Evolutionary conservation across 2,329 filamentous ascomycete genomes (phyloP), one percentile per base, ranked within the genome.

Genomic region (Arthroderma uncinatum): DNA sequence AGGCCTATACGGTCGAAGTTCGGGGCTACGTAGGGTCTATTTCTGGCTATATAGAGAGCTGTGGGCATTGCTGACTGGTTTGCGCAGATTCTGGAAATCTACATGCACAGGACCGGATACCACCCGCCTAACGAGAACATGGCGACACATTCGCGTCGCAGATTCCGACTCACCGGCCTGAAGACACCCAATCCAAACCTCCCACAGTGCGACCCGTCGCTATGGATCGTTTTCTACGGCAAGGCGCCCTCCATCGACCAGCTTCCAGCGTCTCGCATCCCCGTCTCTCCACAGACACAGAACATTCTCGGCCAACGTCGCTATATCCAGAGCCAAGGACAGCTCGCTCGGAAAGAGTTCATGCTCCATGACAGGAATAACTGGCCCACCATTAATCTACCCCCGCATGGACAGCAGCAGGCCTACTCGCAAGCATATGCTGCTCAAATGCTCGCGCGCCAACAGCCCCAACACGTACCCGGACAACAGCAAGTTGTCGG

Each of bases 161-260:
- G 92, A 62, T 97, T 95, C 74, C 89, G 92, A 62, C 82, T 98
- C 40, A 76, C 87, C 40, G 83, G 84, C n/a, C 75, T 80, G 12
- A 87, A 85, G 65, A 77, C 78, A n/a, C 82, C 84, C 0, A 83
- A 84, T 55, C 82, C 84, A 30, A 86, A 84, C 63, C 79, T 82
- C 44, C 82, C 86, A 12, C 81, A 83, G 60, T 81, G 86, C 52
- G 91, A 97, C 68, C 83, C 87, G 25, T 86, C 84, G 59, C 78
- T 97, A 14, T 97, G 90, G 86, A 84, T 98, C 56, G 83, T 95
- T 30, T 91, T 96, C 73, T 97, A 96, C 70, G 84, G 86, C 36
- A 84, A 85, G 58, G 81, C 87, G 6, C 86, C 93, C 39, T 82
- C 82, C 50, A 81, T 82, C 57, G 85, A 92, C 62, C 82, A 87